Evolutionary conservation across 768 basidiomycete genomes (phyloP).

Genomic region (Gautieria morchelliformis): DNA sequence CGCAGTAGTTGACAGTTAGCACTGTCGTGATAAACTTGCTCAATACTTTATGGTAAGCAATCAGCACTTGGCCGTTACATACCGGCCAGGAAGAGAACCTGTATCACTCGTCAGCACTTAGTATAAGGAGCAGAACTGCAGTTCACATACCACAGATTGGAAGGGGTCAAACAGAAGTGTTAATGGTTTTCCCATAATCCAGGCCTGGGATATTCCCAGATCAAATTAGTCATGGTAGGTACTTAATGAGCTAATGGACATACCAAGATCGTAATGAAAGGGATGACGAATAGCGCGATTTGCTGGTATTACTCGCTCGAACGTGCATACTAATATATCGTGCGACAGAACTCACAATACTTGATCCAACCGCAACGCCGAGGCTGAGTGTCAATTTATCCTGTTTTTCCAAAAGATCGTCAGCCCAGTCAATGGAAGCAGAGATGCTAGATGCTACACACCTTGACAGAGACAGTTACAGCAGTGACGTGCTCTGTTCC

Average conservation of each 20-base stretch:
- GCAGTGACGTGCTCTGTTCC: conserved; percentile 76
- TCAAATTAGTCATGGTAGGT: neutral
- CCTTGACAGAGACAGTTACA: conserved; percentile 81
- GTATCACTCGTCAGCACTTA: conserved; percentile 32
- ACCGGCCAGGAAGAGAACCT: conserved; percentile 17
- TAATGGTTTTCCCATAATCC: conserved; percentile 73
- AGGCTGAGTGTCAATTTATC: conserved; percentile 81
- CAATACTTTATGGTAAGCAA: conserved; percentile 19
- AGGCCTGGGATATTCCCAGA: conserved; percentile 61
- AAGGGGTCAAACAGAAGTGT: conserved; percentile 84
- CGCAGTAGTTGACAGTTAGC: conserved; percentile 75
- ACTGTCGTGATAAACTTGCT: conserved; percentile 28
- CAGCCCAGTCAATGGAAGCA: neutral
- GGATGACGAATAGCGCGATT: conserved; percentile 79
- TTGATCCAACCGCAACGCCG: conserved; percentile 82
- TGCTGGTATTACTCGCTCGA: conserved; percentile 35
- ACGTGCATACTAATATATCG: neutral
- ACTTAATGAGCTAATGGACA: neutral
- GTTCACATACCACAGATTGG: conserved; percentile 54
- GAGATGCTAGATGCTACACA: conserved; percentile 11
- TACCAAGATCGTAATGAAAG: conserved; percentile 31
- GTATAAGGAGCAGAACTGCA: neutral
- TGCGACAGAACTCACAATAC: conserved; percentile 44
- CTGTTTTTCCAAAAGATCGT: neutral
- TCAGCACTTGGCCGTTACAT: neutral